Evolutionary conservation across 192 early-diverging fungal species (phyloP), one percentile per base, ranked within the genome.

Genomic region (Jimgerdemannia lactiflua): DNA sequence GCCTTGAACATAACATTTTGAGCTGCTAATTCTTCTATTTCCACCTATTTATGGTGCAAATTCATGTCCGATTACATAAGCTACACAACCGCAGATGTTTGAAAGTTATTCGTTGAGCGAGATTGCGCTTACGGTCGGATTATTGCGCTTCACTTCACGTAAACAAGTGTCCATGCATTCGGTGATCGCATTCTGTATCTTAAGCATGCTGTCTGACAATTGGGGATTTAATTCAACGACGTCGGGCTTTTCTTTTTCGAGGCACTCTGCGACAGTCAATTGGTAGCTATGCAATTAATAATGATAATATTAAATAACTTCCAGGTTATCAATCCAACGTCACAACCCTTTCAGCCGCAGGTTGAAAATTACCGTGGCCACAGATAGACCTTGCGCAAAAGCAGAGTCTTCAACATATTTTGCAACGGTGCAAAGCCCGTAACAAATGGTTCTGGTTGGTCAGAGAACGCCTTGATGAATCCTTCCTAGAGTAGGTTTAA

Each of bases 381-480:
- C 41, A 98, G 76, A 43, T 92, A 91, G 7, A 95, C 94, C 67
- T 93, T 90, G 4, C 96, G 83, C 41, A 97, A 74, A 14, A 91
- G 91, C 4, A 99, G 88, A 4, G 86, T 85, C 77, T 94, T 94
- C 71, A 99, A 81, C 7, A 89, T 91, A 81, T 93, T 94, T 73
- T 98, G 95, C 7, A 98, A 78, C 29, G 96, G 96, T 68, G 93
- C 90, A 74, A 97, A 92, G 39, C 96, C 95, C 71, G 86, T 72
- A 1, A 88, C 87, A 74, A 99, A 94, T 0, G 88, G 71, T 71
- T 95, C 94, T 8, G 97, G 95, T 19, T 87, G 82, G 71, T 98
- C 96, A 49, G 95, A 95, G 68, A 99, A 92, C 0, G 96, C 98
- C 77, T 97, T 96, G 79, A 99, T 95, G 71, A 98, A 99, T 3